Conservation (phyloP, 2,329 filamentous ascomycete species). For the Colletotrichum magnum region DNA sequence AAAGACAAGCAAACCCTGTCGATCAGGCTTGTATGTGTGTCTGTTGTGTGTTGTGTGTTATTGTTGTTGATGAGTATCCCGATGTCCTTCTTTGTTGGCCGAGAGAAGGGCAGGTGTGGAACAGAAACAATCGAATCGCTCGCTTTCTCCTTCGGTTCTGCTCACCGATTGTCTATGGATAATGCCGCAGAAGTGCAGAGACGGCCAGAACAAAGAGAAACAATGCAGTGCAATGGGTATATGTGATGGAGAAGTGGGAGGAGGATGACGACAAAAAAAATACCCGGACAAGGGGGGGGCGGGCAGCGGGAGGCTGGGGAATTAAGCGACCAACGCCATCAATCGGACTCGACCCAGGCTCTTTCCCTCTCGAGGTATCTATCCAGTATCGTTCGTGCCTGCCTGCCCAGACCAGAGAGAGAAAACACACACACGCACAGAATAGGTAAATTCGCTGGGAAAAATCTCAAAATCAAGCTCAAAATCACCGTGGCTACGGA, state of each 20-base stretch:
- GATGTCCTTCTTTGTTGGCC: slow-evolving; percentile 28
- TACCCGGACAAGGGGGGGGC: slow-evolving; percentile 20
- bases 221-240: no score
- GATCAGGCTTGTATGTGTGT: not conserved
- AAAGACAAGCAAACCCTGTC: slow-evolving; percentile 22
- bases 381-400: no score
- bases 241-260: slow-evolving; percentile 24
- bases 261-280: slow-evolving; percentile 37
- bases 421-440: slow-evolving; percentile 3
- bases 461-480: not conserved
- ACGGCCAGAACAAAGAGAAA: slow-evolving; percentile 14
- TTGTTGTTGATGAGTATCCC: slow-evolving; percentile 14
- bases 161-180: slow-evolving; percentile 21
- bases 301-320: slow-evolving; percentile 4
- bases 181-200: not conserved
- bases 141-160: not conserved
- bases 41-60: not conserved
- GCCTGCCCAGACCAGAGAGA: not conserved
- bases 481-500: no score
- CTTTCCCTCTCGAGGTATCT: not conserved
- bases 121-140: slow-evolving; percentile 10
- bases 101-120: slow-evolving; percentile 20
- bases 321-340: slow-evolving; percentile 36
- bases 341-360: not conserved
- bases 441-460: not conserved